These are phyloP conservation scores for Mortierella sp. DNA, from an alignment of 371 early-diverging fungal genomes.

Conservation along the genomic window DNA sequence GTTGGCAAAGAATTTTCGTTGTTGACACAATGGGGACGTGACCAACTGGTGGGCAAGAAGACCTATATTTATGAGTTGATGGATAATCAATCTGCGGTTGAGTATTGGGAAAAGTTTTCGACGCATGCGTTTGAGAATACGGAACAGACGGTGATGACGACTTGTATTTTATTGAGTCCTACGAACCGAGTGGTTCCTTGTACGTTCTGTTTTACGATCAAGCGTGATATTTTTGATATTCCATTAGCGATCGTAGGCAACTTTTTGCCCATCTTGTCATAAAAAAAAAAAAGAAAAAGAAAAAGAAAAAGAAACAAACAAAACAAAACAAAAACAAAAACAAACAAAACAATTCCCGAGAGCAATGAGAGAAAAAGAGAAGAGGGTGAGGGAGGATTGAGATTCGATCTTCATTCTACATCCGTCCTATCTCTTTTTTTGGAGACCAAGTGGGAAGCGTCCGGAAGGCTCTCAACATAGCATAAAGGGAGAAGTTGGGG, in stretches of 20 bases:
- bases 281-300: not conserved
- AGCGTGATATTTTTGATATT: constrained; percentile 90
- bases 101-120: constrained; percentile 94
- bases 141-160: constrained; percentile 82
- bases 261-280: constrained; percentile 49
- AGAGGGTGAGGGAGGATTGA: too few species aligned
- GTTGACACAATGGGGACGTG: constrained; percentile 87
- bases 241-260: constrained; percentile 90
- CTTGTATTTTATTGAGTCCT: constrained; percentile 77
- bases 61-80: constrained; percentile 91
- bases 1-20: constrained; percentile 93
- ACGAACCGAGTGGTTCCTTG: constrained; percentile 77
- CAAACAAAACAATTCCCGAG: too few species aligned
- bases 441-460: too few species aligned
- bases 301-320: too few species aligned
- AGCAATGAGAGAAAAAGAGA: too few species aligned
- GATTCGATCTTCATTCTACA: not conserved
- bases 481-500: too few species aligned
- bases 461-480: too few species aligned
- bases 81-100: constrained; percentile 88
- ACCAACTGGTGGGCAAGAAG: constrained; percentile 74
- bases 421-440: not conserved
- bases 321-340: too few species aligned
- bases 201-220: constrained; percentile 92
- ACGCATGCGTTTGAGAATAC: constrained; percentile 90